Evolutionary conservation across 805 yeast genomes (phyloP).

Genomic region (Barnettozyma pratensis): DNA sequence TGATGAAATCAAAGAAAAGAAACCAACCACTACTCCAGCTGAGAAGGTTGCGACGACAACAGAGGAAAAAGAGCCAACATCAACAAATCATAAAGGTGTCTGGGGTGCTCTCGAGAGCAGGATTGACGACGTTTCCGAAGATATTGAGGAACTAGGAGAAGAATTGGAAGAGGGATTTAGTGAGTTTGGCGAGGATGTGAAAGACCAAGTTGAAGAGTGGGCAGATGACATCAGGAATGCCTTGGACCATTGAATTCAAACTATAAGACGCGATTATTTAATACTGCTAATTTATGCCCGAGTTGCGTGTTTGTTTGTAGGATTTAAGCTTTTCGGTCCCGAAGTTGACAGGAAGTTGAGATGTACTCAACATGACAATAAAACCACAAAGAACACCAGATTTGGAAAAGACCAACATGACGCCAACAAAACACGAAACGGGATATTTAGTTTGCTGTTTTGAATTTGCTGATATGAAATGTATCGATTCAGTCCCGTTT

Average conservation of each 20-base stretch:
- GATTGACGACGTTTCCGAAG: slow-evolving; percentile 23
- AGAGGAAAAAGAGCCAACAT: background rate
- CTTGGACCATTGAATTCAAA: background rate
- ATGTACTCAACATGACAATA: too few relatives aligned
- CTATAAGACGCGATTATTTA: too few relatives aligned
- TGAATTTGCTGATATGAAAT: too few relatives aligned
- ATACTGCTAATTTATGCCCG: too few relatives aligned
- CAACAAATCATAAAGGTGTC: slow-evolving; percentile 19
- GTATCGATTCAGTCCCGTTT: too few relatives aligned
- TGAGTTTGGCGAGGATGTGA: slow-evolving; percentile 1
- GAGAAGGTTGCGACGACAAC: background rate
- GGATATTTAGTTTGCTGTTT: too few relatives aligned
- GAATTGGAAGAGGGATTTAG: slow-evolving; percentile 18
- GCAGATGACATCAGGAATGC: slow-evolving; percentile 14
- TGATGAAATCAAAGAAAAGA: slow-evolving; percentile 4
- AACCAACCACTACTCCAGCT: background rate
- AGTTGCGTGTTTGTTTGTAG: too few relatives aligned
- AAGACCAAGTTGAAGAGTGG: slow-evolving; percentile 7
- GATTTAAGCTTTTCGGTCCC: too few relatives aligned
- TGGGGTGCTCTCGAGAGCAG: slow-evolving; percentile 25
- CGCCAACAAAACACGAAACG: too few relatives aligned
- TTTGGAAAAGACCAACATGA: too few relatives aligned
- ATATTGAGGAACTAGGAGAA: slow-evolving; percentile 30
- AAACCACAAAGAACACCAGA: too few relatives aligned
- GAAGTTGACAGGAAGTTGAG: too few relatives aligned